Conservation (phyloP, 129 eudicot species). For the Flaveria brownii region DNA sequence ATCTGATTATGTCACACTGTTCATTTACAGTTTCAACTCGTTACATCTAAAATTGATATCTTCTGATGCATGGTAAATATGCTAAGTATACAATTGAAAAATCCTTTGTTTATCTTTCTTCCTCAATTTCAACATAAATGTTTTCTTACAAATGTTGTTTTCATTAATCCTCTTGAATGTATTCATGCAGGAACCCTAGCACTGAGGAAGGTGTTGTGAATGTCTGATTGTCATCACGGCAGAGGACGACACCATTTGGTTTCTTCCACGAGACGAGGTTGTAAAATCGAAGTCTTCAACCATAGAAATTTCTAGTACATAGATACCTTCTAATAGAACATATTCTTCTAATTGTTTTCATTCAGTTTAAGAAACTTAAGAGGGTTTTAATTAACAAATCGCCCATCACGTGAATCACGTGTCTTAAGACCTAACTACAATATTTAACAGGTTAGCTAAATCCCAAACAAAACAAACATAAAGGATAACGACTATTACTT, state of each 20-base stretch:
- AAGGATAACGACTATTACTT: no score
- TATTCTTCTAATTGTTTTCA: slow-evolving; percentile 54
- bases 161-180: slow-evolving; percentile 17
- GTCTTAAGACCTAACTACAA: no score
- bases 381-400: background rate
- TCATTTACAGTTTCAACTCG: slow-evolving; percentile 43
- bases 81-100: slow-evolving; percentile 61
- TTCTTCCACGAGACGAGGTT: slow-evolving; percentile 54
- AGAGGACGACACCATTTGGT: slow-evolving; percentile 45
- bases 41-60: slow-evolving; percentile 55
- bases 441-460: no score
- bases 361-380: slow-evolving; percentile 59
- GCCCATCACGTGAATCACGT: no score
- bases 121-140: slow-evolving; percentile 52
- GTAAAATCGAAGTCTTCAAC: slow-evolving; percentile 74
- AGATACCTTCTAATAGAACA: slow-evolving; percentile 48
- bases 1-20: slow-evolving; percentile 21
- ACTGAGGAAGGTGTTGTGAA: slow-evolving; percentile 54
- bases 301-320: slow-evolving; percentile 55
- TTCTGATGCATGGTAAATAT: slow-evolving; percentile 55
- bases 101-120: slow-evolving; percentile 61
- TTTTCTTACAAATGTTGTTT: slow-evolving; percentile 12
- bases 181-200: slow-evolving; percentile 60
- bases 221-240: slow-evolving; percentile 46
- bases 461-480: no score